Evolutionary conservation across 768 basidiomycete species (phyloP), one percentile per base, ranked within the genome.

Genomic region (Plicaturopsis crispa): DNA sequence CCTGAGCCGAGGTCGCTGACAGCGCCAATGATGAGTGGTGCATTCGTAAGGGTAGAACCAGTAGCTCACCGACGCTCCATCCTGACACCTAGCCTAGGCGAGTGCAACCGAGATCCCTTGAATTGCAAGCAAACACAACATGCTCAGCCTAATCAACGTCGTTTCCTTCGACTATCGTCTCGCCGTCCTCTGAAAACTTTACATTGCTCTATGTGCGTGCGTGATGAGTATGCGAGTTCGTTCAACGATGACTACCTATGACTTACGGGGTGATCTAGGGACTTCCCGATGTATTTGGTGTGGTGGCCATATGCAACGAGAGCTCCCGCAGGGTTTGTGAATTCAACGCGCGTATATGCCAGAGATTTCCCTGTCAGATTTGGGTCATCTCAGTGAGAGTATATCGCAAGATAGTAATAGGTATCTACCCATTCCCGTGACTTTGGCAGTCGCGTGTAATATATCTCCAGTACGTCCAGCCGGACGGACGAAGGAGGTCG

Each of bases 291-390:
- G 46, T 86, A 90, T 55, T 91, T 91, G 6, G 88, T 91, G 49
- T 90, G 88, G 43, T 80, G 75, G 46, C 87, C 87, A 50, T 87
- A 89, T 6, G 87, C 87, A 4, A 89, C 80, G 13, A 89, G 57
- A 30, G 81, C 72, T 0, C 86, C 85, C 4, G 60, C 60, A 10
- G 72, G 57, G 43, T 70, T 66, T 6, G 66, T 82, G 51, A 91
- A 89, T 42, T 91, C 85, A 5, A 85, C 69, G 2, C 85, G 72
- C 8, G 88, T 88, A 55, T 82, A 90, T 4, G 88, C 88, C 36
- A 91, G 63, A 20, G 73, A 82, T 54, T 74, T 84, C 16, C 87
- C 86, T 89, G 50, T 10, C 6, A n/a, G 20, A 41, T 34, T 8
- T 30, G 17, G 5, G 6, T 44, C 14, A 26, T 20, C 31, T 6